Percentiles rank a stretch among this genome's conserved stretches.
phyloP scores from a whole-genome alignment of 1,284 basidiomycete species.

The Tylopilus sp. region DNA sequence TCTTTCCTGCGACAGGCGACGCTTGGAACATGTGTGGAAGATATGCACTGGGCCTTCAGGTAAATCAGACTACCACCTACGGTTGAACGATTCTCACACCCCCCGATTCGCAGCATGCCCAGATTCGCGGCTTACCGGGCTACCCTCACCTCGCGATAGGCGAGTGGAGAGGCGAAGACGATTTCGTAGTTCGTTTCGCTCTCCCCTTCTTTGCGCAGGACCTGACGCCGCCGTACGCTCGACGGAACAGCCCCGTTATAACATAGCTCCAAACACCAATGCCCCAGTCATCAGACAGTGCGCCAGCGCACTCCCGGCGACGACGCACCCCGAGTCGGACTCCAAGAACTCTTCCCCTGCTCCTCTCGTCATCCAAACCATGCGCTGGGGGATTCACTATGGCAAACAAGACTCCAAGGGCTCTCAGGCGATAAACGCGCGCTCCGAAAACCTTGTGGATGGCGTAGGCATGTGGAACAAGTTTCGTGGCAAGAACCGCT shows the following conservation, averaged over 20 bases:
- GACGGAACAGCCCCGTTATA: constrained; percentile 47
- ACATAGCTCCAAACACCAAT: constrained; percentile 68
- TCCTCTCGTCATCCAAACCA: constrained; percentile 55
- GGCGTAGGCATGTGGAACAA: constrained; percentile 78
- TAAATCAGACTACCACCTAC: constrained; percentile 14
- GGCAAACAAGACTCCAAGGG: constrained; percentile 68
- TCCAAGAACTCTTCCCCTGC: constrained; percentile 1
- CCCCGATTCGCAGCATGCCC: constrained; percentile 19
- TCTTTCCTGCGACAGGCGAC: too few relatives aligned
- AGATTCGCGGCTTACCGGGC: constrained; percentile 42
- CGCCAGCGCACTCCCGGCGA: background rate
- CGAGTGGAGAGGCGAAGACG: constrained; percentile 61
- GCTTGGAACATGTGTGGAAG: constrained; percentile 62
- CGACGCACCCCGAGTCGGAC: background rate
- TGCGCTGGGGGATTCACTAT: constrained; percentile 93
- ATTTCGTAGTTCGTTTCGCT: constrained; percentile 46
- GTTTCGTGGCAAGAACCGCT: constrained; percentile 76
- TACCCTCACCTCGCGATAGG: constrained; percentile 44
- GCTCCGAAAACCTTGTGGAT: constrained; percentile 77
- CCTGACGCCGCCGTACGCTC: background rate
- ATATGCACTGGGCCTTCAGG: constrained; percentile 53
- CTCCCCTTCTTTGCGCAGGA: too few relatives aligned
- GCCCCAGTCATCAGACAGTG: constrained; percentile 59
- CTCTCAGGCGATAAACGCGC: constrained; percentile 86
- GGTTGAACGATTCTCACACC: too few relatives aligned